phyloP scores from a whole-genome alignment of 768 basidiomycete genomes.

The Podaxis pistillaris region DNA sequence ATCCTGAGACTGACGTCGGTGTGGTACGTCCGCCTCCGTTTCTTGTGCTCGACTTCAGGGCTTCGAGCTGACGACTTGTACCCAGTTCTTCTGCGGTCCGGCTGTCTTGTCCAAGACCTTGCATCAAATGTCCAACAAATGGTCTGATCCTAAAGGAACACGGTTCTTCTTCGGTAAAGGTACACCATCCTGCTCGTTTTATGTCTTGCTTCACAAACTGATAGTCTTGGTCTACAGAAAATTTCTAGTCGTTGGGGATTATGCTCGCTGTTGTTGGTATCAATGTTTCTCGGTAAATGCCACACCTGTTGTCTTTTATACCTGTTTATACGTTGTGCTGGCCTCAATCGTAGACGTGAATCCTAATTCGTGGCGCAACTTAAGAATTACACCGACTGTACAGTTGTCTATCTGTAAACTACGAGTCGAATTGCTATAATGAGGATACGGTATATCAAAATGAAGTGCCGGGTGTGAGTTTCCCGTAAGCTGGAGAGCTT shows the following conservation, averaged over 20 bases:
- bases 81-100: constrained; percentile 86
- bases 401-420: neutral
- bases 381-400: neutral
- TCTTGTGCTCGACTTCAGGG: neutral
- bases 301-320: neutral
- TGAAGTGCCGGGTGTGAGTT: too few species aligned
- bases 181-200: constrained; percentile 28
- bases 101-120: constrained; percentile 65
- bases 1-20: constrained; percentile 86
- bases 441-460: too few species aligned
- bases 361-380: neutral
- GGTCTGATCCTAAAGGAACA: constrained; percentile 73
- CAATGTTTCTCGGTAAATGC: neutral
- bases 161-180: constrained; percentile 92
- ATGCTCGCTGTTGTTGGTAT: neutral
- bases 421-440: too few species aligned
- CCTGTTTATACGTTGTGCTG: constrained; percentile 9
- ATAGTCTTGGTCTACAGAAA: constrained; percentile 24
- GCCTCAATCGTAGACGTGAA: constrained; percentile 5
- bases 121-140: constrained; percentile 82
- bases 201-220: neutral
- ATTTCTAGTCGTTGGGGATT: constrained; percentile 26
- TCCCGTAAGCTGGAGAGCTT: too few species aligned
- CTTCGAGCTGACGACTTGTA: neutral
- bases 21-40: constrained; percentile 51